Base-by-base conservation (phyloP, 768 basidiomycete genomes). In the Russula olivacea region DNA sequence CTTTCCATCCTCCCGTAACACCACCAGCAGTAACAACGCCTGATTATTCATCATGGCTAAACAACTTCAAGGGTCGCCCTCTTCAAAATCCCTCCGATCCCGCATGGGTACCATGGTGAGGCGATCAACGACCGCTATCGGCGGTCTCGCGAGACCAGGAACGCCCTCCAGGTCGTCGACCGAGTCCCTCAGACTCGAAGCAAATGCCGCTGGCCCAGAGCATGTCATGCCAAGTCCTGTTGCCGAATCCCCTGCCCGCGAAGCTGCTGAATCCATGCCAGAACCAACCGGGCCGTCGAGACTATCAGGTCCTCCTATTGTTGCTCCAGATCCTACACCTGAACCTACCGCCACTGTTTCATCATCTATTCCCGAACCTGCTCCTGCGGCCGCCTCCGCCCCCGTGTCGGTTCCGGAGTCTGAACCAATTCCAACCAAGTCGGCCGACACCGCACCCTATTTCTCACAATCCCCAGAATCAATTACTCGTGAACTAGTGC, bases 171-270 rank as follows among this genome's bases (percentile, higher is more conserved):
- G 55, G 58, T 66, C 67, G 14, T 68, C 66, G 17, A 61, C 52
- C 28, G 67, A 64, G 43, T 68, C 66, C 40, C 70, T 76, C 58
- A 73, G 71, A 65, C 71, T 78, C 2, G 74, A 77, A 36, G 69
- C 77, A 3, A 58, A 73, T 9, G 59, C 76, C 45, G 71, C 71
- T 49, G 64, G 75, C 14, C 51, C 70, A 34, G 61, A 69, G 14
- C 51, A 69, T 30, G 69, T 67, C 34, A 70, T 76, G 14, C 85
- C 86, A 12, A 86, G 84, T 64, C 86, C 88, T 3, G 88, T 90
- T 61, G 77, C 82, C 1, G 88, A 90, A 70, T 88, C 85, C 2
- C 86, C 87, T 32, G 79, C 78, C 9, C 79, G 85, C 28, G 84
- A 86, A 68, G 80, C 77, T 10, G 81, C 78, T 15, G 79, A 75